phyloP scores from a whole-genome alignment of 164 flowering plant genomes.

The Malania oleifera region DNA sequence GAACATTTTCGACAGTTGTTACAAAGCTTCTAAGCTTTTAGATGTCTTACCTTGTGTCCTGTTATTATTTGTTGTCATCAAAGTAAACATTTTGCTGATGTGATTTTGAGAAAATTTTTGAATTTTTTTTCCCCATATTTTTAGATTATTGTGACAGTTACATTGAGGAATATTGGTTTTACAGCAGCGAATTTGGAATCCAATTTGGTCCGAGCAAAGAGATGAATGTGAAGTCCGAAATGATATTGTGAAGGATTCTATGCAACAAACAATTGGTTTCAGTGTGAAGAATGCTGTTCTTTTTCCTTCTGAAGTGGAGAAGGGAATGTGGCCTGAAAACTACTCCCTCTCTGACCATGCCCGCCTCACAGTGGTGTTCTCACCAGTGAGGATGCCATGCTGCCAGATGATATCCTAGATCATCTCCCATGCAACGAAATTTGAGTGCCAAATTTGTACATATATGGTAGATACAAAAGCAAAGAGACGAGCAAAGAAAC shows the following conservation, averaged over 20 bases:
- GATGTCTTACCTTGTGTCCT: too few species aligned
- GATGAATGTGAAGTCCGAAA: constrained; percentile 28
- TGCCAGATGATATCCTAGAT: constrained; percentile 31
- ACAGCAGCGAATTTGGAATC: constrained; percentile 80
- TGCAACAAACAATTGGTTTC: constrained; percentile 61
- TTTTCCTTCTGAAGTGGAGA: constrained; percentile 93
- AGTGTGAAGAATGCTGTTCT: constrained; percentile 87
- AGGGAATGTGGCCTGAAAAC: constrained; percentile 94
- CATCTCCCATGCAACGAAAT: not conserved
- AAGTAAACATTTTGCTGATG: too few species aligned
- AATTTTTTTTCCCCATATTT: not conserved
- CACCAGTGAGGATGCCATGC: constrained; percentile 81
- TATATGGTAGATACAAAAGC: too few species aligned
- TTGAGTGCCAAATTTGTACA: not conserved
- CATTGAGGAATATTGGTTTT: constrained; percentile 14
- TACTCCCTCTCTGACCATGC: constrained; percentile 98
- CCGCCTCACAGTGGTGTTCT: constrained; percentile 81
- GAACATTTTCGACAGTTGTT: too few species aligned
- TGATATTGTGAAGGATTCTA: constrained; percentile 17
- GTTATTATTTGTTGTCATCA: too few species aligned
- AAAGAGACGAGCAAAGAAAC: too few species aligned
- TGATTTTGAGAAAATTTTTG: not conserved
- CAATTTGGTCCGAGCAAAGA: constrained; percentile 38
- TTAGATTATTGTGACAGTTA: not conserved
- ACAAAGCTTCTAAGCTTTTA: too few species aligned